A percentile compares a stretch with the other conserved stretches of the same genome.
These are phyloP conservation scores for Penicillium maclennaniae DNA, from an alignment of 495 filamentous ascomycete genomes.

Conservation along the genomic window DNA sequence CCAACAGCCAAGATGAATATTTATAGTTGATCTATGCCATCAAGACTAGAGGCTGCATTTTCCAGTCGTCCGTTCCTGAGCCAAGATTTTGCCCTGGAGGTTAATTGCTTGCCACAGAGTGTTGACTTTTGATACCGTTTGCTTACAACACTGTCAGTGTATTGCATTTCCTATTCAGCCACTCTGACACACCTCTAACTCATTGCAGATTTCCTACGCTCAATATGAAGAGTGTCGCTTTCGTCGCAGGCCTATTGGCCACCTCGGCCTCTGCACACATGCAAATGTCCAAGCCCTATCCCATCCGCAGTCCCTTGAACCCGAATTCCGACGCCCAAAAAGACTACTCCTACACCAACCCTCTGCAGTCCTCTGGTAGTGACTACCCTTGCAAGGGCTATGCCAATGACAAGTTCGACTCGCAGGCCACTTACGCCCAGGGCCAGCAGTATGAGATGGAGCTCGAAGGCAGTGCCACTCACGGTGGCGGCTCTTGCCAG, in stretches of 20 bases:
- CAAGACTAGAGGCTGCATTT: neutral
- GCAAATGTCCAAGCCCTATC: conserved; percentile 44
- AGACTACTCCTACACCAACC: conserved; percentile 52
- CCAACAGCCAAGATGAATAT: conserved; percentile 13
- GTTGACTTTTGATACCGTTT: conserved; percentile 5
- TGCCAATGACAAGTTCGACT: conserved; percentile 40
- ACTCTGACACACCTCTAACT: neutral
- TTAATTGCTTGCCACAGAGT: conserved; percentile 13
- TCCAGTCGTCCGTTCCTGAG: conserved; percentile 9
- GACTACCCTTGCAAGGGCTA: conserved; percentile 55
- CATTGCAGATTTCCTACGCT: neutral
- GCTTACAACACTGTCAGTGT: neutral
- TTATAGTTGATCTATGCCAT: conserved; percentile 11
- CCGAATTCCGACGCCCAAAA: conserved; percentile 30
- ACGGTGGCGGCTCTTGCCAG: conserved; percentile 87
- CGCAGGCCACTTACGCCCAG: conserved; percentile 41
- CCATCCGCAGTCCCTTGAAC: conserved; percentile 47
- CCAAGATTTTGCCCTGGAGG: conserved; percentile 16
- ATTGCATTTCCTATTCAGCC: neutral
- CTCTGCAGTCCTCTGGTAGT: conserved; percentile 37
- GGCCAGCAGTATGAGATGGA: conserved; percentile 40
- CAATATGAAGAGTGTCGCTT: conserved; percentile 40
- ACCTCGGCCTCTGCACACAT: conserved; percentile 41
- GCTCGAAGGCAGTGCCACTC: conserved; percentile 56
- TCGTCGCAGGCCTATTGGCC: conserved; percentile 35